These are phyloP conservation scores for Elaeis guineensis DNA, from an alignment of 176 grass and related monocot genomes.

Conservation along the genomic window DNA sequence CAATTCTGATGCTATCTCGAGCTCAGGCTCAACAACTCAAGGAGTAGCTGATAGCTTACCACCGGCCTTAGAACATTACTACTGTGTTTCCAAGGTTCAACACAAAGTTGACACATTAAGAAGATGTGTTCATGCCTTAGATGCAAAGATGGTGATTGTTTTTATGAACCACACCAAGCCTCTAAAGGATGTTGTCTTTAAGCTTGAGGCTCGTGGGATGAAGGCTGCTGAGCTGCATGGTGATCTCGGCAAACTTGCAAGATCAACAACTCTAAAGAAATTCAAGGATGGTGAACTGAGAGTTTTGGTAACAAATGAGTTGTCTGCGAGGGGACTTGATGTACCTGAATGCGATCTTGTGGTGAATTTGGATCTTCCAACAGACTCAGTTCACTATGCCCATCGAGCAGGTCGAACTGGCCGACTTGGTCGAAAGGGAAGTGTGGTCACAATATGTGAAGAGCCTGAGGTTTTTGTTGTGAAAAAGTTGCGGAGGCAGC, in stretches of 20 bases:
- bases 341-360: constrained; percentile 94
- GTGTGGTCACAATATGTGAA: constrained; percentile 81
- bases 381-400: constrained; percentile 80
- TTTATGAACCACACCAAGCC: constrained; percentile 94
- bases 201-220: constrained; percentile 84
- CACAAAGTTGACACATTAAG: constrained; percentile 90
- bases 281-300: constrained; percentile 76
- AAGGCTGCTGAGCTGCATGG: constrained; percentile 73
- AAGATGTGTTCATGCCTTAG: constrained; percentile 75
- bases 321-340: constrained; percentile 79
- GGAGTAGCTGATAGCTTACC: constrained; percentile 72
- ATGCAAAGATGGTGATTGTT: constrained; percentile 65
- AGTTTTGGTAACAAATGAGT: constrained; percentile 83
- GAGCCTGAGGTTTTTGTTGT: constrained; percentile 78
- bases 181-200: constrained; percentile 92
- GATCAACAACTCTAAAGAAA: constrained; percentile 79
- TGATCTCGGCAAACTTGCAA: constrained; percentile 75
- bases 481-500: constrained; percentile 70
- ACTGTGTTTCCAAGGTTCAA: constrained; percentile 65
- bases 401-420: constrained; percentile 90
- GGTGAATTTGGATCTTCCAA: constrained; percentile 91
- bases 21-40: constrained; percentile 44
- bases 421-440: constrained; percentile 71
- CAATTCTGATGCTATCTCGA: constrained; percentile 17
- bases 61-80: constrained; percentile 71